Base-by-base conservation (phyloP, 176 grass and related monocot genomes). In the Triticum urartu region DNA sequence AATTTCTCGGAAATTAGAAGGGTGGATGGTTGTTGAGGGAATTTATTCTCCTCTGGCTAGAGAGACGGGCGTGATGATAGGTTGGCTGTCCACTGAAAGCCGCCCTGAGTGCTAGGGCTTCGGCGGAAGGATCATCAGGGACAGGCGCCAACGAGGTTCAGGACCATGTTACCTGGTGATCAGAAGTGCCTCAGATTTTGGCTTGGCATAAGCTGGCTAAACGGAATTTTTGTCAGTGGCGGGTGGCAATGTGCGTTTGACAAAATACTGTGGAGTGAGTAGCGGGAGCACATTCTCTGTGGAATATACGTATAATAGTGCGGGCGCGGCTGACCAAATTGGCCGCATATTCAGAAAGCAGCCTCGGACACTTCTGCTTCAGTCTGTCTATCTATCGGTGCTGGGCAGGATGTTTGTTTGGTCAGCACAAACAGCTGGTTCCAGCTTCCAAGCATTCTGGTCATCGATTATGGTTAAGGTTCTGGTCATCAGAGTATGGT, bases 41-140 rank as follows among this genome's bases (percentile, higher is more conserved):
- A 87, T 90, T 87, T 87, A 90, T 90, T 87, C 85, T 30, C 67
- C 85, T 68, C 89, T 60, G 18, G 48, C 45, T 67, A 79, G 40
- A 52, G n/a, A 78, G 79, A 76, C 20, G 34, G 24, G 5, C 62
- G 2, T 64, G 64, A 58, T 64, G 25, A 7, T 39, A 56, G 33
- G 15, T 30, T 79, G 77, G 15, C 12, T 79, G 77, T 59, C 42
- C 38, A 48, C n/a, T n/a, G 64, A 87, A 83, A 45, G 21, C 67
- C 59, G 58, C 34, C 80, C 74, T 78, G 28, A 0, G 17, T 8
- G 52, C 35, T 0, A 56, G 71, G 71, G 40, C n/a, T 74, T 28
- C 22, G 1, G 18, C 56, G 0, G 5, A 74, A 48, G 40, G 4
- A 48, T 73, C 70, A 73, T 73, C 70, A 73, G 0, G 54, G 54